Percentiles rank a stretch among this genome's conserved stretches.
Conservation (phyloP, 257 asterid species). For the Lavandula angustifolia region DNA sequence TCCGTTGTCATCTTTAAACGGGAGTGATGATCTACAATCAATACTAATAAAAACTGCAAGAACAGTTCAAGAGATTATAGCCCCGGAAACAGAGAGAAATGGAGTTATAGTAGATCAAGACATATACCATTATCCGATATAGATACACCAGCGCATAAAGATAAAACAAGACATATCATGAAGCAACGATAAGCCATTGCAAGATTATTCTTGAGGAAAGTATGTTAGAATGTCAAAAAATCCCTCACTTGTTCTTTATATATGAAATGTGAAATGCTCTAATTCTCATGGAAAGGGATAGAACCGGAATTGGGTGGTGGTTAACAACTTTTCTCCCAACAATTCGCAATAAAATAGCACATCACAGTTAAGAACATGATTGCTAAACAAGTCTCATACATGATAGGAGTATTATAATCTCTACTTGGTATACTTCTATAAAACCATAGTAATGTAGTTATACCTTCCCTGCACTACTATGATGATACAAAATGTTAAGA, state of each 20-base stretch:
- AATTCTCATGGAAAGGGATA: no score
- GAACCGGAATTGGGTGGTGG: no score
- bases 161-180: not conserved
- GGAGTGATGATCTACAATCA: conserved; percentile 34
- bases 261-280: not conserved
- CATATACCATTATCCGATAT: not conserved
- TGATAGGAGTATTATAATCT: no score
- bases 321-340: no score
- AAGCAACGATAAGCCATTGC: conserved; percentile 1
- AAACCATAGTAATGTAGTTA: no score
- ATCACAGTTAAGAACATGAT: no score
- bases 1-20: conserved; percentile 24
- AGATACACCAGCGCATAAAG: not conserved
- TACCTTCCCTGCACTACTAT: no score
- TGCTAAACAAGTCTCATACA: no score
- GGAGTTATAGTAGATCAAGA: no score
- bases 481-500: no score
- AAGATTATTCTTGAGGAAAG: not conserved
- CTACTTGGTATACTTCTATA: no score
- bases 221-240: not conserved
- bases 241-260: not conserved
- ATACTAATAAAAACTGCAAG: conserved; percentile 29
- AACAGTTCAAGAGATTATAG: conserved; percentile 23
- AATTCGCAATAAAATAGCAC: no score
- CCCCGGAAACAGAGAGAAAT: not conserved